Base-by-base conservation (phyloP, 371 early-diverging fungal genomes). In the Mortierella sp. region DNA sequence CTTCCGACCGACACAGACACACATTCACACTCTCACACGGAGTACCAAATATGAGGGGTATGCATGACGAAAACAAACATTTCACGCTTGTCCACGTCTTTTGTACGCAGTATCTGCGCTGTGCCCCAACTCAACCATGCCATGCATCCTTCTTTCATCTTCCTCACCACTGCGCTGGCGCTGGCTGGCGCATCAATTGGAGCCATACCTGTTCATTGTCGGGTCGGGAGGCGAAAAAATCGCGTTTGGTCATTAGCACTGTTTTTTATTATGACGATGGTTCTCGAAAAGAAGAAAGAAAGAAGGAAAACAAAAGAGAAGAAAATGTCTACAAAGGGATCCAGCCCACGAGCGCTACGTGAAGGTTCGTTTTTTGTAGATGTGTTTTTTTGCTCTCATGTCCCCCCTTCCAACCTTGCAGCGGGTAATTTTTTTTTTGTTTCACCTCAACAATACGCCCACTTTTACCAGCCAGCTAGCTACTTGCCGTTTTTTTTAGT, bases 301-400 rank as follows among this genome's bases (percentile, higher is more conserved):
- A 24, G 21, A 11, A 37, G 40, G 16, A 34, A 31, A 3, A 34
- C 21, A 37, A 24, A 21, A 37, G 67, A 61, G 34, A 61, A 19
- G 16, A 24, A 19, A 19, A 16, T 9, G 19, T 21, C 11, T 67
- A 21, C 67, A 67, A 40, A 67, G 67, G 67, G 67, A 67, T 21
- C 67, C 67, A 67, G 67, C 67, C 67, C 67, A 67, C 67, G 67
- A 67, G 67, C 67, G 24, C 67, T 67, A 67, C 67, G 67, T 67
- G 67, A 40, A 67, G 67, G 24, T 24, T 67, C 67, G 67, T 70
- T 70, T 70, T 70, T 70, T 70, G 31, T 44, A 16, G 24, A 11
- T 44, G 28, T 44, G n/a, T 44, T 43, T 69, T n/a, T 69, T 21
- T 44, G 67, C 67, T 70, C 71, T 70, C 28, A 28, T n/a, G 71